Base-by-base conservation (phyloP, 371 early-diverging fungal species). In the Coemansia sp. region DNA sequence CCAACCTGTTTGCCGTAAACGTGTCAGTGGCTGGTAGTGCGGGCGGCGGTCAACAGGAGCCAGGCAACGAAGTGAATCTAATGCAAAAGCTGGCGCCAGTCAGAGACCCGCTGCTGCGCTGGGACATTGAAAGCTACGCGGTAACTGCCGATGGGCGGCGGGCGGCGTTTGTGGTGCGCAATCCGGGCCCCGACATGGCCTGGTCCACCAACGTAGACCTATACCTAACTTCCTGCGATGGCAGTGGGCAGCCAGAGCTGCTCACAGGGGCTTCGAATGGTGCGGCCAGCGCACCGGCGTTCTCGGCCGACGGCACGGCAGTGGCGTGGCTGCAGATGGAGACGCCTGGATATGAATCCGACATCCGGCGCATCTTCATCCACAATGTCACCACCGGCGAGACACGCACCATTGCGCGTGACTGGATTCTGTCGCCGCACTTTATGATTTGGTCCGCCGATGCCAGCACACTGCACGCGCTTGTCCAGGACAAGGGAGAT, bases 301-400 rank as follows among this genome's bases (percentile, higher is more conserved):
- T 72, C 35, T 72, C 73, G 3, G 14, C 36, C 1, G 76, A 76
- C 14, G 76, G 76, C 26, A 48, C 40, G 9, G n/a, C 30, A 32
- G 11, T 76, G 26, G 76, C 76, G 1, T 93, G 87, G 77, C 78
- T 91, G 26, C 89, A 91, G 78, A 90, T 89, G 88, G 65, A 78
- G 52, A 80, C 65, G 38, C 87, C 85, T 6, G 85, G 86, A 42
- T 88, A 91, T 54, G 91, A 93, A 75, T 69, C 91, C 1, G 92
- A 90, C 47, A 84, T 83, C 38, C 88, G 87, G 59, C 82, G 84
- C 13, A 86, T 93, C 38, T 73, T 85, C 26, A 16, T 88, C 11
- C 38, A 55, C 40, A 53, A 57, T 31, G 41, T 49, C 2, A 16
- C 42, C 3, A 63, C 68, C 2, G 79, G 84, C 45, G 73, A 87